Base-by-base conservation (phyloP, 306 rosid genomes). In the Pachyrhizus erosus region DNA sequence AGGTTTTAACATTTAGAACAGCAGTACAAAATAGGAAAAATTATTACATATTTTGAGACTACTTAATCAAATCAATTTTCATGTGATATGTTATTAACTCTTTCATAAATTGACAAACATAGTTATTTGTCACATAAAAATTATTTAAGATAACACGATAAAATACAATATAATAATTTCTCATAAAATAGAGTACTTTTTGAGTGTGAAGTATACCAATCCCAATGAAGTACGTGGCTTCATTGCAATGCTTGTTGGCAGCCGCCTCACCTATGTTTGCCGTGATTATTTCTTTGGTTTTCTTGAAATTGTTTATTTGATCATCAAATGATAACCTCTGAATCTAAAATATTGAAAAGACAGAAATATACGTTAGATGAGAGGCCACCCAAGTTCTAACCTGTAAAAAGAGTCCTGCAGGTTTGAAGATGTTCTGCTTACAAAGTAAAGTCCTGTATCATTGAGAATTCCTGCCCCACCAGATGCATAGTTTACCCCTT, bases 391-490 rank as follows among this genome's bases (percentile, higher is more conserved):
- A 80, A 42, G n/a, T 29, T 58, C 12, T 64, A 42, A 62, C 14
- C 3, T 43, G 4, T 39, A 11, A 54, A 46, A 7, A 26, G 80
- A 26, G 1, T 29, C 21, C 9, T 29, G 17, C n/a, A 14, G 31
- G 24, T 72, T 15, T 15, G 66, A 72, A 77, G 31, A 82, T 84
- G 43, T 46, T 39, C 4, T 60, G 20, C 75, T 87, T 91, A 94
- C 98, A 73, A 94, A 94, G 70, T 94, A 92, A 24, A 90, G 88
- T 48, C 97, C 97, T 2, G 98, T 94, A 45, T 90, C 94, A 76
- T 94, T 91, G 57, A 94, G 92, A 69, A 94, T 94, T 61, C 98
- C 98, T 9, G 97, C 98, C 9, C 98, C 98, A 42, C 97, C 98
- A 13, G 97, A 94, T 64, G 97, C 98, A 79, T 90, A 94, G 76